Evolutionary conservation across 148 eudicot genomes (phyloP), one percentile per base, ranked within the genome.

Genomic region (Persicaria maculosa): DNA sequence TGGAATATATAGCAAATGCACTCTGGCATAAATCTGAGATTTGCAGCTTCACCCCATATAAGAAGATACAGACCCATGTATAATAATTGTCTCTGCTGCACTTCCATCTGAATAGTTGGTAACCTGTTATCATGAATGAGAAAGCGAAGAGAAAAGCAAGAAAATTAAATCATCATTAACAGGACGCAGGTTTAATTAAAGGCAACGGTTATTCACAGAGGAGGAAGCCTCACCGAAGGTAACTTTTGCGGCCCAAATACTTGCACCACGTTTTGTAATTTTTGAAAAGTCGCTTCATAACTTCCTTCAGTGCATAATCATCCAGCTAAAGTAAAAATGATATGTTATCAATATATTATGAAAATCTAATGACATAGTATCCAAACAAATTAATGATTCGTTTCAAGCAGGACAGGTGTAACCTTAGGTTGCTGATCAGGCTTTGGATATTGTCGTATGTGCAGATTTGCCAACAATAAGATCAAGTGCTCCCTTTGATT

Each of bases 1-100:
- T 96, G 99, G 84, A 90, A 96, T 31, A 96, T 92, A 80, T 92
- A 96, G 90, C 99, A 92, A 17, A 96, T 88, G 79, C 99, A 96
- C 79, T 96, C 99, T 9, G 99, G 99, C 97, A 90, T 90, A 79
- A 96, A 96, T 88, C 97, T 86, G 76, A 96, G 79, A 72, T 96
- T 92, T 78, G 97, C 99, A 72, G 97, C 93, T 84, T 95, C 97
- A 40, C 98, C 99, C 99, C 97, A 95, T 78, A 95, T 95, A 48
- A 95, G 97, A 67, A 96, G 90, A 84, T 90, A 92, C 15, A 92
- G 77, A 4, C 99, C 99, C 97, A 92, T 90, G 77, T 96, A 96
- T 68, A 96, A 78, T 48, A 96, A 83, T 69, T 96, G 90, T 17
- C 97, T 88, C 65, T 95, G 97, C 55, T 95, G 98, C 83, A 92